A percentile compares a stretch with the other conserved stretches of the same genome.
These are phyloP conservation scores for Dorcoceras hygrometricum DNA, from an alignment of 257 asterid species.

Conservation along the genomic window DNA sequence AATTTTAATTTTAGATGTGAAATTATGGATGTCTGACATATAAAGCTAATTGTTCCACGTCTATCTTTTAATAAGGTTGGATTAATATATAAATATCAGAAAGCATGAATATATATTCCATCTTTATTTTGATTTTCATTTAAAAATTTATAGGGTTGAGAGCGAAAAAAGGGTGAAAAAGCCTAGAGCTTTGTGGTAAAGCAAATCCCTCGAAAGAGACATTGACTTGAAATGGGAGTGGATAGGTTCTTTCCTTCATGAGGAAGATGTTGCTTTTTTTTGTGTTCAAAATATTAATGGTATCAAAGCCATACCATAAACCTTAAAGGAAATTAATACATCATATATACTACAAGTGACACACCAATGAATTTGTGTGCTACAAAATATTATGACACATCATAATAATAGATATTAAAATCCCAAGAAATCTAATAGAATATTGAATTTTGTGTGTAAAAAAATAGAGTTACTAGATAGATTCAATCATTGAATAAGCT, in stretches of 20 bases:
- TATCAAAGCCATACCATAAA: slow-evolving; percentile 8
- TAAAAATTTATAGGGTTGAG: slow-evolving; percentile 21
- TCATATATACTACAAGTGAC: not conserved
- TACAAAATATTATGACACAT: no score
- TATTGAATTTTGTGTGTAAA: no score
- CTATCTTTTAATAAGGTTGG: not conserved
- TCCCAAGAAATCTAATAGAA: not conserved
- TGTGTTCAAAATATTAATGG: slow-evolving; percentile 15
- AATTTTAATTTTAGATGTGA: not conserved
- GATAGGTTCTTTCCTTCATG: slow-evolving; percentile 43
- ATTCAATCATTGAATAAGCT: no score
- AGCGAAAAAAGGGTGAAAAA: slow-evolving; percentile 24
- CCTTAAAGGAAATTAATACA: slow-evolving; percentile 7
- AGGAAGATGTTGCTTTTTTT: slow-evolving; percentile 38
- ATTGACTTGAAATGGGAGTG: slow-evolving; percentile 26
- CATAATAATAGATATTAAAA: no score
- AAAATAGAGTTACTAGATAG: no score
- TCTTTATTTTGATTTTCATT: slow-evolving; percentile 27
- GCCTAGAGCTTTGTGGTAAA: slow-evolving; percentile 27
- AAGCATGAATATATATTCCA: slow-evolving; percentile 30
- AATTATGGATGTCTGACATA: slow-evolving; percentile 38
- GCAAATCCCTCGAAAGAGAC: slow-evolving; percentile 25
- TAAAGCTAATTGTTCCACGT: slow-evolving; percentile 27
- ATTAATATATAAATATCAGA: not conserved
- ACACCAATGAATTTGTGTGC: no score